Conservation (phyloP, 2,329 filamentous ascomycete genomes). For the Pseudogymnoascus sp. region DNA sequence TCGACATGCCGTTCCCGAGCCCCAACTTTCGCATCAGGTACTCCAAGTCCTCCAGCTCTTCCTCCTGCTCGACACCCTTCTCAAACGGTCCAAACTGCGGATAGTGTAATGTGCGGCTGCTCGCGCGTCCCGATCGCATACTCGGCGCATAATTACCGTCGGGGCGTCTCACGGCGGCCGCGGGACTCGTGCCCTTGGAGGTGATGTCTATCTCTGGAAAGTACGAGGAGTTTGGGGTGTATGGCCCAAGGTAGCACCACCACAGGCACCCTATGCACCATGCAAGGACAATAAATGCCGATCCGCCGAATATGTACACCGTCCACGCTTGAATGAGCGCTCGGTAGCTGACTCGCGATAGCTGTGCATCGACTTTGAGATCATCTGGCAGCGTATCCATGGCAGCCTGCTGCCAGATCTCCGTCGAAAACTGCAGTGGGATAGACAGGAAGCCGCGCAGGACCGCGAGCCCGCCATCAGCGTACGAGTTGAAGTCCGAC, state of each 20-base stretch:
- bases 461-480: conserved; percentile 2
- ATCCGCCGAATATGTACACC: background rate
- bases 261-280: conserved; percentile 6
- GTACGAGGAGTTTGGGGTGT: background rate
- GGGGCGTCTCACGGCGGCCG: background rate
- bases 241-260: background rate
- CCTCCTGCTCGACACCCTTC: conserved; percentile 7
- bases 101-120: conserved; percentile 1
- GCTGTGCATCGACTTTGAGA: background rate
- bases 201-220: conserved; percentile 3
- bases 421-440: background rate
- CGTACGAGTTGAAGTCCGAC: background rate
- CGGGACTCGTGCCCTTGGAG: background rate
- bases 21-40: background rate
- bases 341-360: background rate
- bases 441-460: conserved; percentile 7
- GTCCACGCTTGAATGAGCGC: background rate
- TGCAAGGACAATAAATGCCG: background rate
- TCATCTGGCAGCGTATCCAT: background rate
- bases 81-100: background rate
- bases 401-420: conserved; percentile 4
- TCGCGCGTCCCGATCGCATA: background rate
- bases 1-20: background rate
- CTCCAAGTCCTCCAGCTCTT: background rate
- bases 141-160: background rate